phyloP scores from a whole-genome alignment of 192 early-diverging fungal genomes.

The Gaertneriomyces semiglobifer region DNA sequence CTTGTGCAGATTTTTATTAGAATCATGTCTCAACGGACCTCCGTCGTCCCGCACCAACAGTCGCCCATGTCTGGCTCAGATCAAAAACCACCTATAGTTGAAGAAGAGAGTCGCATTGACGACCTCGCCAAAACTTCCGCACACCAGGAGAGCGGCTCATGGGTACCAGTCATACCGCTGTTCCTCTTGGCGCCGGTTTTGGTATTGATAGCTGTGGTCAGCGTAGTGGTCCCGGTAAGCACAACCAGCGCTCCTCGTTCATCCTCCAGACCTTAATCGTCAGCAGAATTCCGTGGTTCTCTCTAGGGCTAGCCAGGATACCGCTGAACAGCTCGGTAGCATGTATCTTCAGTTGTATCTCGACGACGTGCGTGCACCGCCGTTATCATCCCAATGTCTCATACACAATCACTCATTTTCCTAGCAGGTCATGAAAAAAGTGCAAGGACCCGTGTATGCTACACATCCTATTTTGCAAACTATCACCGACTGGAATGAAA shows the following conservation, averaged over 20 bases:
- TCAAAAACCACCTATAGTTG: background rate
- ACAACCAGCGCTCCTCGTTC: background rate
- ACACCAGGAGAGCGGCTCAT: slow-evolving; percentile 3
- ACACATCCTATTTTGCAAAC: background rate
- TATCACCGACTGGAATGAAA: background rate
- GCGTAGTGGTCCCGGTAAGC: slow-evolving; percentile 10
- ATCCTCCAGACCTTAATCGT: background rate
- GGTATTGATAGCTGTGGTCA: slow-evolving; percentile 10
- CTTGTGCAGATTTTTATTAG: no score
- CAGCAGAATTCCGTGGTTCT: slow-evolving; percentile 5
- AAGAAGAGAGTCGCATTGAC: background rate
- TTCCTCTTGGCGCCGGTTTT: slow-evolving; percentile 18
- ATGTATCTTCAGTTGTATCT: background rate
- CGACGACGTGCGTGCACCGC: background rate
- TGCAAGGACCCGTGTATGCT: background rate
- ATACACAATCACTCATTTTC: no score
- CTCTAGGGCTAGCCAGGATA: background rate
- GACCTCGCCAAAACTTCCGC: slow-evolving; percentile 10
- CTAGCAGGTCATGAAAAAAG: background rate
- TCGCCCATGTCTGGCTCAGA: no score
- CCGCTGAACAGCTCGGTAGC: background rate
- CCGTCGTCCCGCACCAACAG: no score
- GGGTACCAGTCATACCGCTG: slow-evolving; percentile 13
- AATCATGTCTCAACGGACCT: no score
- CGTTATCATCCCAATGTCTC: no score